Percentiles rank a stretch among this genome's conserved stretches.
Conservation (phyloP, 2,329 filamentous ascomycete species). For the Volutella citrinella region DNA sequence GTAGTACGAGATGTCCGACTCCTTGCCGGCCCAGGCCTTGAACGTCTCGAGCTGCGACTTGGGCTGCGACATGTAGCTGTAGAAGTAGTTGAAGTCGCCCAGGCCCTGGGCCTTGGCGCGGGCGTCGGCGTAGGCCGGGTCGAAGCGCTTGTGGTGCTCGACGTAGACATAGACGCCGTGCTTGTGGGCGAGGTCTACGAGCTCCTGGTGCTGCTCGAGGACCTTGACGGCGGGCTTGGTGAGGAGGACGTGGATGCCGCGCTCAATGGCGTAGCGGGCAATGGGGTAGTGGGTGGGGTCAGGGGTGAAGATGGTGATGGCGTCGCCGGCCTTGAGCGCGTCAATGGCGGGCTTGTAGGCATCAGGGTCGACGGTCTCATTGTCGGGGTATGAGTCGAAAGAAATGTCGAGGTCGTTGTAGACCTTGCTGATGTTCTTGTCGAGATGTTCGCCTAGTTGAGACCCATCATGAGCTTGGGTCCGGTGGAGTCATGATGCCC, state of each 20-base stretch:
- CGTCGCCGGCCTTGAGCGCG: constrained; percentile 73
- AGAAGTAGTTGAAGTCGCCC: constrained; percentile 98
- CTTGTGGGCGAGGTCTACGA: constrained; percentile 69
- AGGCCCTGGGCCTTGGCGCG: constrained; percentile 71
- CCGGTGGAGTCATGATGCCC: constrained; percentile 9
- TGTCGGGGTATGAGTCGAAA: constrained; percentile 78
- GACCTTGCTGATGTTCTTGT: constrained; percentile 81
- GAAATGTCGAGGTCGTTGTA: constrained; percentile 89
- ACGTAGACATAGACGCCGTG: constrained; percentile 86
- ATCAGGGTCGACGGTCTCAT: constrained; percentile 70
- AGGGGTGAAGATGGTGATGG: constrained; percentile 94
- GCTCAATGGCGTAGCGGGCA: constrained; percentile 86
- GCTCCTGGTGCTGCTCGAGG: constrained; percentile 72
- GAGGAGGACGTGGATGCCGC: constrained; percentile 84
- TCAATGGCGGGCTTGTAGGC: constrained; percentile 90
- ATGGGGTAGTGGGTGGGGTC: constrained; percentile 93
- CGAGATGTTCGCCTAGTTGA: constrained; percentile 71
- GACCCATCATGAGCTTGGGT: constrained; percentile 1
- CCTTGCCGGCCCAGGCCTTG: constrained; percentile 88
- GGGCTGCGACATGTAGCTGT: constrained; percentile 92
- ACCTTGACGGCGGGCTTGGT: constrained; percentile 92
- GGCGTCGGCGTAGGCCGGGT: constrained; percentile 89
- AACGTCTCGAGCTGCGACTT: constrained; percentile 92
- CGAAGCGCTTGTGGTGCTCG: constrained; percentile 96
- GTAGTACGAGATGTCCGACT: constrained; percentile 94